A percentile compares a stretch with the other conserved stretches of the same genome.
Conservation (phyloP, 2,329 filamentous ascomycete species). For the Epichloe sibirici region DNA sequence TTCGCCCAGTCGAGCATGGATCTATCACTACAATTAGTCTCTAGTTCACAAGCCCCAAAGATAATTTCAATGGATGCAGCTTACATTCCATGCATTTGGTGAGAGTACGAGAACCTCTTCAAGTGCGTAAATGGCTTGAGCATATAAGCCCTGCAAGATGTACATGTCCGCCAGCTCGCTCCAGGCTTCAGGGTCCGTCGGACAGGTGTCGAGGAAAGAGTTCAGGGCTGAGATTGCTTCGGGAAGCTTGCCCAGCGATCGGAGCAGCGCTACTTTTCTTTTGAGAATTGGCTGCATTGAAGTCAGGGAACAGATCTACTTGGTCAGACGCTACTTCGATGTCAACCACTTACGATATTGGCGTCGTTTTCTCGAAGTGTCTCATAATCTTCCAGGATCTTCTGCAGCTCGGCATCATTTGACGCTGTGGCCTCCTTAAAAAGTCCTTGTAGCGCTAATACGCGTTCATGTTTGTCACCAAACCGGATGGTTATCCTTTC, state of each 20-base stretch:
- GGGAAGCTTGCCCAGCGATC: constrained; percentile 53
- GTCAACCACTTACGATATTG: constrained; percentile 53
- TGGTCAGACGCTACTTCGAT: background rate
- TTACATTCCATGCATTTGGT: constrained; percentile 91
- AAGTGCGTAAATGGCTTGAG: constrained; percentile 75
- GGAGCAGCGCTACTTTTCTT: constrained; percentile 67
- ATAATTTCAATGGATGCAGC: constrained; percentile 18
- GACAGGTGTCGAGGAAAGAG: constrained; percentile 66
- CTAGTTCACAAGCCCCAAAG: background rate
- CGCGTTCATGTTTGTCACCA: constrained; percentile 69
- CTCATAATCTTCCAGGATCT: constrained; percentile 67
- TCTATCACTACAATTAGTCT: constrained; percentile 33
- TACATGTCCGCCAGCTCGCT: constrained; percentile 84
- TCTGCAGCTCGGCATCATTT: constrained; percentile 51
- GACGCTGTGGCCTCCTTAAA: constrained; percentile 73
- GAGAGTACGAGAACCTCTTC: constrained; percentile 81
- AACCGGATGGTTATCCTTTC: constrained; percentile 69
- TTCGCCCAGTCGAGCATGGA: constrained; percentile 81
- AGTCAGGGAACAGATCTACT: constrained; percentile 12
- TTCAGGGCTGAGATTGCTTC: constrained; percentile 68
- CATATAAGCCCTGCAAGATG: constrained; percentile 61
- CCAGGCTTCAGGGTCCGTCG: constrained; percentile 90
- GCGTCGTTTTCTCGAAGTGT: constrained; percentile 58
- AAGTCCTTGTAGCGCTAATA: constrained; percentile 72
- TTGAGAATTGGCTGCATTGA: constrained; percentile 65